Conservation (phyloP, 2,329 filamentous ascomycete genomes). For the Sporothrix brasiliensis region DNA sequence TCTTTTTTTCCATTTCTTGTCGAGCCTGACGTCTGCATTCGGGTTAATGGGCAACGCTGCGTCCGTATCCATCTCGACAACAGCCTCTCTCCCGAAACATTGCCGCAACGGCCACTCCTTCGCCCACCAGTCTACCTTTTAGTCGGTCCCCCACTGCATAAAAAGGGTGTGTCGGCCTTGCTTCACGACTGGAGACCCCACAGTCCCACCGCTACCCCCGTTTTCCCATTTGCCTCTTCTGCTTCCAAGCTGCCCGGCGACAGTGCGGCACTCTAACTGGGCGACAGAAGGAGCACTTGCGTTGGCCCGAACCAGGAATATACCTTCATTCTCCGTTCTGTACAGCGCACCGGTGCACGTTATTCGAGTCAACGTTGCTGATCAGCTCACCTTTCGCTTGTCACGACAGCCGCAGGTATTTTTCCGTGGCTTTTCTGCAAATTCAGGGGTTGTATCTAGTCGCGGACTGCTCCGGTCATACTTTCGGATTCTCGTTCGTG, state of each 20-base stretch:
- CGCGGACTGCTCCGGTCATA: background rate
- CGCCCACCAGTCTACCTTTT: background rate
- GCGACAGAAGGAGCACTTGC: background rate
- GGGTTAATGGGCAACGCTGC: background rate
- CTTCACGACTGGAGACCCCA: constrained; percentile 21
- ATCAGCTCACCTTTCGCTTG: background rate
- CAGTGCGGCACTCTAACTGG: constrained; percentile 3
- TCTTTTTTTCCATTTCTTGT: background rate
- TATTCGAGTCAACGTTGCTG: background rate
- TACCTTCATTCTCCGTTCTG: background rate
- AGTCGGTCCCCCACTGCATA: background rate
- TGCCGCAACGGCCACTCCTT: constrained; percentile 2
- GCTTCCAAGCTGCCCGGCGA: background rate
- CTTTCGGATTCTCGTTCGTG: background rate
- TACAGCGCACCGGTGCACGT: background rate
- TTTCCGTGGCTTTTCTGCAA: background rate
- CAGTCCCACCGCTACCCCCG: background rate
- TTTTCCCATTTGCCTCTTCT: background rate
- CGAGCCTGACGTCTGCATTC: background rate
- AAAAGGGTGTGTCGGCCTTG: constrained; percentile 14
- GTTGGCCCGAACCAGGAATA: background rate
- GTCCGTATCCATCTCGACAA: background rate
- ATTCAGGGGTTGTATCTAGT: background rate
- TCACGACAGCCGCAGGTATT: background rate
- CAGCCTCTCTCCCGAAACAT: background rate